Conservation (phyloP, 148 eudicot genomes). For the Limonium bicolor region DNA sequence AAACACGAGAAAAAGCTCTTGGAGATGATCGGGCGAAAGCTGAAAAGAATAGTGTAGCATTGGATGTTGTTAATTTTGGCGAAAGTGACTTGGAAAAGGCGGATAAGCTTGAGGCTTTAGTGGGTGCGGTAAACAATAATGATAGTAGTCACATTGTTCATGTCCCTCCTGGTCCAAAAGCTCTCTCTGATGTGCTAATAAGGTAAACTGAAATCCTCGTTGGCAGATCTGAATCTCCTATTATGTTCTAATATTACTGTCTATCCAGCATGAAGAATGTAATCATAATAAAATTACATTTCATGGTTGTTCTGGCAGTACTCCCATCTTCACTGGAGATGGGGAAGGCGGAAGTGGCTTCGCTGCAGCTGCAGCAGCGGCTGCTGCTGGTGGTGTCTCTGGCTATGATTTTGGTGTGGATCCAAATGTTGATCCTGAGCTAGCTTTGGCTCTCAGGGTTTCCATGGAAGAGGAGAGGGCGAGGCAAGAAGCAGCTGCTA, state of each 20-base stretch:
- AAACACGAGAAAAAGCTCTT: constrained; percentile 71
- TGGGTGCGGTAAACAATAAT: constrained; percentile 74
- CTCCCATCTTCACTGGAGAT: constrained; percentile 93
- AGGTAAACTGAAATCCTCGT: no score
- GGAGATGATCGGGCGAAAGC: constrained; percentile 86
- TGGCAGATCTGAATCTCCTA: no score
- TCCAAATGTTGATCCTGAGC: constrained; percentile 95
- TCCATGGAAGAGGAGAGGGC: constrained; percentile 99
- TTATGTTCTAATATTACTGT: background rate
- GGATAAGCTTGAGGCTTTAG: constrained; percentile 86
- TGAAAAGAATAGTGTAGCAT: constrained; percentile 96
- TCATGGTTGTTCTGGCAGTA: constrained; percentile 24
- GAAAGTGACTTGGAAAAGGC: constrained; percentile 85
- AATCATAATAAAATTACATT: no score
- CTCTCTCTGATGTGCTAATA: constrained; percentile 78
- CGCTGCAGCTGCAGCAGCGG: constrained; percentile 91
- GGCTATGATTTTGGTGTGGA: constrained; percentile 97
- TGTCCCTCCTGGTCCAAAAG: constrained; percentile 77
- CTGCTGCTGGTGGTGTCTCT: constrained; percentile 84
- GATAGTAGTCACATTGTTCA: constrained; percentile 91
- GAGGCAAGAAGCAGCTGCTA: constrained; percentile 97
- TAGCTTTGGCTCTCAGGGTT: constrained; percentile 95
- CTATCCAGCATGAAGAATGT: no score
- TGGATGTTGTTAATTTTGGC: constrained; percentile 93
- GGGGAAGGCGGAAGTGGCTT: constrained; percentile 95